Evolutionary conservation across 2,329 filamentous ascomycete species (phyloP).

Genomic region (Epichloe baconii): DNA sequence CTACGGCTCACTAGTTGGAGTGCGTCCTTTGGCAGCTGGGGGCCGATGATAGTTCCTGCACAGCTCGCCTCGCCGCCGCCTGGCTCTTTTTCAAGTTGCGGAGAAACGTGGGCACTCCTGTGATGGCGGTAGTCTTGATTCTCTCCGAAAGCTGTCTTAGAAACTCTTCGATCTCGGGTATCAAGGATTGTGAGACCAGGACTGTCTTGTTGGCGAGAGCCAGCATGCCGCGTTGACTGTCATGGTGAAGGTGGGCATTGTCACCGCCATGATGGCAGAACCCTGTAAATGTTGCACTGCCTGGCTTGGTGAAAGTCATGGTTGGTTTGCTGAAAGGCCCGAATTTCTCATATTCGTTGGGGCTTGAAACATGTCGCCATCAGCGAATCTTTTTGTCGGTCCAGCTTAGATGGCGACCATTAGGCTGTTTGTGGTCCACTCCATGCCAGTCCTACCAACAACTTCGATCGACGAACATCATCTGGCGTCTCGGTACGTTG

Average conservation of each 20-base stretch:
- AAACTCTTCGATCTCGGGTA: conserved; percentile 11
- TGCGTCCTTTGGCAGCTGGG: conserved; percentile 3
- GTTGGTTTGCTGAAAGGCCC: background rate
- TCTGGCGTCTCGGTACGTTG: background rate
- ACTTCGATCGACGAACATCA: background rate
- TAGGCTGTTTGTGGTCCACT: background rate
- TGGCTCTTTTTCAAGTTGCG: conserved; percentile 10
- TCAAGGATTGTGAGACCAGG: conserved; percentile 3
- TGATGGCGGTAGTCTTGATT: conserved; percentile 5
- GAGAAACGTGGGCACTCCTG: conserved; percentile 11
- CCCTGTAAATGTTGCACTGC: background rate
- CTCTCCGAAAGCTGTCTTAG: conserved; percentile 5
- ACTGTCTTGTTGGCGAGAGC: conserved; percentile 5
- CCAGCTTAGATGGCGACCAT: background rate
- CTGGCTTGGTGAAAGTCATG: background rate
- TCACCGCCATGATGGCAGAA: background rate
- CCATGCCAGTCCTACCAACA: background rate
- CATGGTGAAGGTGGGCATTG: background rate
- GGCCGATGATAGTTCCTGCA: conserved; percentile 5
- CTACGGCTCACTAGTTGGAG: conserved; percentile 9
- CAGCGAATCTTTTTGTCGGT: background rate
- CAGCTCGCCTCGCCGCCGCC: conserved; percentile 5
- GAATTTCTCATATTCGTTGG: background rate
- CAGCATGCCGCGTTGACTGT: conserved; percentile 2
- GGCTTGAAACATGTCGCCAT: background rate